These are phyloP conservation scores for Calonectria pauciramosa DNA, from an alignment of 2,329 filamentous ascomycete genomes.

Conservation along the genomic window DNA sequence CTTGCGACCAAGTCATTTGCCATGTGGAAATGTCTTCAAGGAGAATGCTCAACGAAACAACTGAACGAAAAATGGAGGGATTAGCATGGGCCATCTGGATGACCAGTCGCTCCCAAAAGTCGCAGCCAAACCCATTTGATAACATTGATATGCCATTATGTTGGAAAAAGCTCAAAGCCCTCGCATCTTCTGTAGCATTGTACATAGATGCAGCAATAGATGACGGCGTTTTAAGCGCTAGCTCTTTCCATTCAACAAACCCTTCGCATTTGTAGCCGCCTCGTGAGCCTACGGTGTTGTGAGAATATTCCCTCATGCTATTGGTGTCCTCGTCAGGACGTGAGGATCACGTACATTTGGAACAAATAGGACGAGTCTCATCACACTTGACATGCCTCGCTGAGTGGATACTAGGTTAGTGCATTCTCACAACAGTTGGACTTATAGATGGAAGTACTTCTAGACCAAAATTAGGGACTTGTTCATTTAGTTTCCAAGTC, in stretches of 20 bases:
- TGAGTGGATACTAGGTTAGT: neutral
- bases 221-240: neutral
- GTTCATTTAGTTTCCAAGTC: too few relatives aligned
- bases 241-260: neutral
- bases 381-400: neutral
- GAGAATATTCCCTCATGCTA: neutral
- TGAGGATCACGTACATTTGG: neutral
- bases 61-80: neutral
- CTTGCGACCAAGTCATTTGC: neutral
- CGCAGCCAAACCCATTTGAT: neutral
- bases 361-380: neutral
- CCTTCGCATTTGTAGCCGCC: neutral
- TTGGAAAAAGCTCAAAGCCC: neutral
- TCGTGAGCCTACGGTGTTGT: neutral
- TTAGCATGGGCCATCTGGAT: neutral
- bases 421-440: rapidly evolving
- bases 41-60: neutral
- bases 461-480: neutral
- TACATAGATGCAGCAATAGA: neutral
- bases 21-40: neutral
- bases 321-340: neutral
- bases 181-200: neutral
- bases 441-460: neutral
- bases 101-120: neutral
- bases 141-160: neutral